Base-by-base conservation (phyloP, 805 yeast genomes). In the Suhomyces kilbournensis region DNA sequence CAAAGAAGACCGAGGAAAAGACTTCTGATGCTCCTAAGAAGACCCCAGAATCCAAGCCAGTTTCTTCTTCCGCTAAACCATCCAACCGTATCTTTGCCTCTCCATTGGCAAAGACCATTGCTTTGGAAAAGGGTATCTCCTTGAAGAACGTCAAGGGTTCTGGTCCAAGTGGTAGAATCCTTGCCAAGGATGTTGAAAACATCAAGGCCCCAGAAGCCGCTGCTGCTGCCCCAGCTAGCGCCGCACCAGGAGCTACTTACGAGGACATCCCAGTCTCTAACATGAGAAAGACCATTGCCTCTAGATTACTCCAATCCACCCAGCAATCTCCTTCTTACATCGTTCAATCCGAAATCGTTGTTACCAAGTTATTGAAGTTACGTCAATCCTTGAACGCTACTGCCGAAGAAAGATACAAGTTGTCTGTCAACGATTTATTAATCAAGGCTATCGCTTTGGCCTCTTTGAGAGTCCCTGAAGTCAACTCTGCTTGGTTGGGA, bases 401-500 rank as follows among this genome's bases (percentile, higher is more conserved):
- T 48, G 86, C 94, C 51, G 87, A 90, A 54, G 97, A 91, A 69
- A 81, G 87, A 68, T 92, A 86, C 83, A 91, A 84, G 77, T 77
- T 94, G 65, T 91, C 97, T 14, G 91, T 94, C 64, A 94, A 94
- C 72, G 99, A 94, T 72, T 82, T 94, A 66, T 80, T 94, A 67
- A 83, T 94, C 74, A 94, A 94, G 81, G 98, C 98, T 55, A 81
- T 94, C 64, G 92, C 97, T 51, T 82, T 84, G 64, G 98, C 99
- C 50, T 82, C 88, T 53, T 79, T 79, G 72, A 84, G 93, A 75
- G 96, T 92, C 50, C 99, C 99, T 56, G 91, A 86, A 60, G 97
- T 85, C 60, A 94, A 94, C 80, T 83, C 97, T 22, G 88, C 92
- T 70, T 94, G 97, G 94, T 81, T 94, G 65, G 96, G 86, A 69